Base-by-base conservation (phyloP, 2,329 filamentous ascomycete species). In the Penicillium decumbens region DNA sequence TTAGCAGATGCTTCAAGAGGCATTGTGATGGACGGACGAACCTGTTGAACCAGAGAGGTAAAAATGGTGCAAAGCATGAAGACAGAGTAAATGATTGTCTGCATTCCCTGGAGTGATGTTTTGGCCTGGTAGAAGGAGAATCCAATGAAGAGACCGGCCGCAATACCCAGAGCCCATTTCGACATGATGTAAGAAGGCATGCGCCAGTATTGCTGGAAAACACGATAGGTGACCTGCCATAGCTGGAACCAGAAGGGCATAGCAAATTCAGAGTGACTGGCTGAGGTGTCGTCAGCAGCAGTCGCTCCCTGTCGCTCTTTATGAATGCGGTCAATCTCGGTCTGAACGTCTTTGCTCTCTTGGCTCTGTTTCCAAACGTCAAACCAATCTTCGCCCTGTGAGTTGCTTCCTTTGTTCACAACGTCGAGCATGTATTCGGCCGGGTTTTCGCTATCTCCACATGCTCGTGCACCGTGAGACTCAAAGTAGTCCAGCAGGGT, bases 141-240 rank as follows among this genome's bases (percentile, higher is more conserved):
- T 32, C 88, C 88, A 63, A 93, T 88, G 68, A 93, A 93, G 9
- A 93, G 77, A 8, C 83, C 79, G 55, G 65, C 60, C 18, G 61
- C 72, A 13, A 80, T 72, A 65, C 85, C 89, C 10, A 95, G 81
- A 2, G 78, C 73, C 4, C 79, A 70, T 75, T 95, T 95, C 59
- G 87, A 83, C 72, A 90, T 90, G 65, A 95, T 88, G 74, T 95
- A 93, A 2, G 82, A 80, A 0, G 89, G 89, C 2, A 84, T 89
- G 51, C 89, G 85, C 89, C 89, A 95, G 78, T 92, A 93, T 67
- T 95, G 88, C 67, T 91, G 81, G 75, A 92, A 92, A 23, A 92
- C 86, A 61, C 89, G 88, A 57, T 78, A 69, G 4, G 80, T 80
- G 49, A 90, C 87, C 61, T 82, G 77, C 43, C 68, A 71, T 25